phyloP scores from a whole-genome alignment of 139 green algal genomes.

The Chlamydomonas incerta region DNA sequence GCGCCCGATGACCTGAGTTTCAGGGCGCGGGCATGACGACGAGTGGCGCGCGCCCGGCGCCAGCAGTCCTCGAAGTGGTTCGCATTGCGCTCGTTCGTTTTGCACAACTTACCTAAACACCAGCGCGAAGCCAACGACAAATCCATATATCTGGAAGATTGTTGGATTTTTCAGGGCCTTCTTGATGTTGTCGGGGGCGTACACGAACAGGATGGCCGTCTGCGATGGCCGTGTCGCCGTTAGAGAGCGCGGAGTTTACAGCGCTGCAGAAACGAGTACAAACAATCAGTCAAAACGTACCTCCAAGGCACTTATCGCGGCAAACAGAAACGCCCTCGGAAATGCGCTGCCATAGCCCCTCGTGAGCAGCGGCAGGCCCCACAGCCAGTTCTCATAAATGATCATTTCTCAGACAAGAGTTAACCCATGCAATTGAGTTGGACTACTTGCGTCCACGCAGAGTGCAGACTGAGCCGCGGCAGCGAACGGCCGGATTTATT shows the following conservation, averaged over 20 bases:
- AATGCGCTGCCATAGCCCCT: not conserved
- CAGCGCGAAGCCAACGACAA: conserved; percentile 31
- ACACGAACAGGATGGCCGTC: not conserved
- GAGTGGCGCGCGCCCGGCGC: too few relatives aligned
- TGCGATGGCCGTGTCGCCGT: too few relatives aligned
- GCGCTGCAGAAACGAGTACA: too few relatives aligned
- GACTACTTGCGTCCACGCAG: too few relatives aligned
- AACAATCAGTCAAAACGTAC: too few relatives aligned
- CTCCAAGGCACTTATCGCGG: not conserved
- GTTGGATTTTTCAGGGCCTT: conserved; percentile 2
- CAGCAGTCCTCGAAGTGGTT: not conserved
- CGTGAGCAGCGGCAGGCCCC: not conserved
- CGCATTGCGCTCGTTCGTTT: too few relatives aligned
- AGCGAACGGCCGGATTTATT: too few relatives aligned
- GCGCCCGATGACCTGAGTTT: too few relatives aligned
- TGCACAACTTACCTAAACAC: conserved; percentile 11
- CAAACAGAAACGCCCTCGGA: not conserved
- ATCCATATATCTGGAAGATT: conserved; percentile 35
- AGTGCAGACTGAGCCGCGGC: too few relatives aligned
- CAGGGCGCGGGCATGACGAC: too few relatives aligned
- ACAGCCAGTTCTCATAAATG: not conserved
- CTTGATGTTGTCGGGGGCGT: not conserved
- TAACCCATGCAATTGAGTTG: too few relatives aligned
- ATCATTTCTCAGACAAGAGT: not conserved
- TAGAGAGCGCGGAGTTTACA: too few relatives aligned